Evolutionary conservation across 2,329 filamentous ascomycete genomes (phyloP), one percentile per base, ranked within the genome.

Genomic region (Chaetomiaceae sp.): DNA sequence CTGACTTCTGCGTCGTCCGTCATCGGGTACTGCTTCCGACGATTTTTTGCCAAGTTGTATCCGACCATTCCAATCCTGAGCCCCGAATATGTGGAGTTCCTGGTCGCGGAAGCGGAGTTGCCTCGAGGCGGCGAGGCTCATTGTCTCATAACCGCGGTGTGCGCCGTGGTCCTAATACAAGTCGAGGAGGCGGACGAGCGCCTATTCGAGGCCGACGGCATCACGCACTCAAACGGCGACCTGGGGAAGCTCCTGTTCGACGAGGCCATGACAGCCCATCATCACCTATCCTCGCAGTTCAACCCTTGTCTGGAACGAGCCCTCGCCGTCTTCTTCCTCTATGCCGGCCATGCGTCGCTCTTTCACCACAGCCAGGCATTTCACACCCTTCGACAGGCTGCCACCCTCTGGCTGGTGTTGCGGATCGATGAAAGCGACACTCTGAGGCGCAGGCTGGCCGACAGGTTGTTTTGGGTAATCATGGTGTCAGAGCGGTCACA

Each of bases 281-380:
- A 38, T 13, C 32, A 32, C 13, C 23, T 51, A 14, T 51, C 48
- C 2, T 44, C 25, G 13, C 20, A 32, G 16, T 51, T 51, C 18
- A 44, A 44, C 32, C 48, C 48, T 4, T 36, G 32, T 5, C 20
- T 51, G 32, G 48, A 51, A 33, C 48, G 48, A 2, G 32, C 18
- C 13, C 48, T 51, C 20, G 48, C 48, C 7, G 44, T 40, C 16
- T 51, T 51, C 40, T 51, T 51, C 18, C 38, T 51, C 18, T 51
- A 51, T n/a, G 48, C 48, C n/a, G 48, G 48, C 16, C 48, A 51
- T 8, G 48, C 40, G 16, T 44, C 33, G 13, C 48, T 51, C 25
- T 51, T 51, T 11, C 48, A 51, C 32, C 48, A 51, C 48, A 51
- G 48, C 33, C 48, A 51, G 23, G 48, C 40, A 5, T 51, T 51